These are phyloP conservation scores for Miscanthus sacchariflorus DNA, from an alignment of 202 grass and related monocot genomes.

Conservation along the genomic window DNA sequence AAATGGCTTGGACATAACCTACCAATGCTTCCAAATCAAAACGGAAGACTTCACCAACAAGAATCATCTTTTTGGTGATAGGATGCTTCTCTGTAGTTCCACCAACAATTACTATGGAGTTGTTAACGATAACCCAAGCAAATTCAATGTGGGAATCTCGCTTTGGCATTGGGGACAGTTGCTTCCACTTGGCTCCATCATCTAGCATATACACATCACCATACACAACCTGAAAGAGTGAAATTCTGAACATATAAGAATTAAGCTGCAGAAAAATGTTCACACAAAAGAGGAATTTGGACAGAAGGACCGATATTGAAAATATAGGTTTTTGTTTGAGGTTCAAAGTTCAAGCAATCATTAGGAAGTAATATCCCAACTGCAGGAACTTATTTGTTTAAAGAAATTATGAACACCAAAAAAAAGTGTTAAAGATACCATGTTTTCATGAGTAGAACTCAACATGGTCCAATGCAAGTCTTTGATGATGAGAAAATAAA, in stretches of 20 bases:
- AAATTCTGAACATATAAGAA: slow-evolving; percentile 15
- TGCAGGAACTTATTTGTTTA: neutral
- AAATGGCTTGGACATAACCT: slow-evolving; percentile 34
- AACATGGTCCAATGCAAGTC: neutral
- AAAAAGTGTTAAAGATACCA: neutral
- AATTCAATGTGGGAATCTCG: slow-evolving; percentile 90
- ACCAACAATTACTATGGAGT: slow-evolving; percentile 78
- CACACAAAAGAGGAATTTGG: neutral
- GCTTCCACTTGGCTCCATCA: slow-evolving; percentile 61
- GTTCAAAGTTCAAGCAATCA: slow-evolving; percentile 13
- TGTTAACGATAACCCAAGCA: slow-evolving; percentile 76
- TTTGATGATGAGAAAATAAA: slow-evolving; percentile 13
- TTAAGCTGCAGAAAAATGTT: slow-evolving; percentile 16
- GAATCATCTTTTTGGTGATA: slow-evolving; percentile 90
- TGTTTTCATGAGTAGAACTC: neutral
- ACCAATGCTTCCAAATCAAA: slow-evolving; percentile 80
- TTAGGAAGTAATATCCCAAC: neutral
- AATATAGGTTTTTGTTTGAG: neutral
- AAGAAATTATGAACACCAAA: neutral
- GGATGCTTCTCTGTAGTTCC: slow-evolving; percentile 94
- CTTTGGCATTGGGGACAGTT: slow-evolving; percentile 81
- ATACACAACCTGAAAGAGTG: slow-evolving; percentile 68
- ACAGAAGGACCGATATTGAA: neutral
- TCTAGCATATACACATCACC: slow-evolving; percentile 82
- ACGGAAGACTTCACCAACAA: slow-evolving; percentile 86